Base-by-base conservation (phyloP, 129 eudicot genomes). In the Helianthus tuberosus region DNA sequence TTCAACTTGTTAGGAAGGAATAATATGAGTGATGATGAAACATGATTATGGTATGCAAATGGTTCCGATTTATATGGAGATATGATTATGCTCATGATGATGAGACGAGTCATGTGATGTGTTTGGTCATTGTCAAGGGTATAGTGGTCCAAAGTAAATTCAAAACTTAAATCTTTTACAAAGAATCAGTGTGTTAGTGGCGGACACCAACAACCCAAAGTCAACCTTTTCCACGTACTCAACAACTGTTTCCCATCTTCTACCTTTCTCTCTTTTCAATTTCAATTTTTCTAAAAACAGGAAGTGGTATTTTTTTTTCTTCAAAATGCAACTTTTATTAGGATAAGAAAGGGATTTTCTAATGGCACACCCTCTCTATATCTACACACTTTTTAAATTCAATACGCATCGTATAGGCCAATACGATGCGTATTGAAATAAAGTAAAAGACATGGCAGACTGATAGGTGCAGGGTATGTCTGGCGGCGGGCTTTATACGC, bases 211-310 rank as follows among this genome's bases (percentile, higher is more conserved):
- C 78, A 74, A 77, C 60, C 38, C 20, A 75, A 86, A 88, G 95
- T 88, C 95, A 91, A 88, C 90, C 92, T 84, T 84, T 83, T 77
- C 77, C 85, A 81, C 87, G 69, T 64, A 75, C 74, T 69, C 60
- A 77, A 84, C 93, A 91, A 80, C 95, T 88, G 95, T 91, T 88
- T 73, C 86, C 88, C 91, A 91, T 83, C 55, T 14, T 43, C 47
- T 7, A 9, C 68, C 63, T 50, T 75, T 39, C 47, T 50, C 64
- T 60, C 77, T 55, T 52, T 36, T 35, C 11, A 64, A 61, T 52
- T 36, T 35, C 11, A 64, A 61, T 38, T 70, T 58, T 69, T 51
- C 75, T 66, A 38, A 48, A 50, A 52, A 3, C 0, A 15, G 5
- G 3, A 55, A 20, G 27, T 15, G 27, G 17, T 5, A 16, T 15